Percentiles rank a stretch among this genome's conserved stretches.
These are phyloP conservation scores for Echites panduratus DNA, from an alignment of 257 asterid species.

Conservation along the genomic window DNA sequence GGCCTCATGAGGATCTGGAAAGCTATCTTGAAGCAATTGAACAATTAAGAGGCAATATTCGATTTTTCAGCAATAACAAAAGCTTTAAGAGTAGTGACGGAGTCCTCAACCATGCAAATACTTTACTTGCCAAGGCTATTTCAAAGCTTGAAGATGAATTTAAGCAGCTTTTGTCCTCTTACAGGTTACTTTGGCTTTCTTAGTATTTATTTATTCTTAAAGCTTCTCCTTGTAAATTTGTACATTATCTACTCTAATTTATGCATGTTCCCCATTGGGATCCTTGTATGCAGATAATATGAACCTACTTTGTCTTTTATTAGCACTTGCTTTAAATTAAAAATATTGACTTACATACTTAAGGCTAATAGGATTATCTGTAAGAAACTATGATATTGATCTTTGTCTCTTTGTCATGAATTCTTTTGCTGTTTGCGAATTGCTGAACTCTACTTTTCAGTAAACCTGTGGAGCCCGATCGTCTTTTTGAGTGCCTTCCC, in stretches of 20 bases:
- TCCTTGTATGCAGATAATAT: background rate
- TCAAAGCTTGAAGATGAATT: conserved; percentile 96
- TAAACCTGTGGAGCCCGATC: conserved; percentile 98
- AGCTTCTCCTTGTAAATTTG: background rate
- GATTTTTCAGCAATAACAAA: conserved; percentile 84
- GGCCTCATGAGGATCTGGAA: conserved; percentile 96
- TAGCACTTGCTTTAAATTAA: background rate
- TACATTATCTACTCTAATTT: background rate
- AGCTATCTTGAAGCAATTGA: conserved; percentile 94
- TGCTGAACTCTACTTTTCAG: conserved; percentile 35
- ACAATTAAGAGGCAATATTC: conserved; percentile 75
- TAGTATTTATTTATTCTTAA: background rate
- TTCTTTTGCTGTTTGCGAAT: background rate
- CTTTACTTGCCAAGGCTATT: conserved; percentile 85
- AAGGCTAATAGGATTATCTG: background rate
- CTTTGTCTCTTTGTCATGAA: background rate
- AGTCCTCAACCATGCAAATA: conserved; percentile 77
- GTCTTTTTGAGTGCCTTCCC: conserved; percentile 98
- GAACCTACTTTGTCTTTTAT: background rate
- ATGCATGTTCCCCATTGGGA: background rate
- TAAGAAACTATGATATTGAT: background rate
- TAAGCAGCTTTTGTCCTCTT: conserved; percentile 67
- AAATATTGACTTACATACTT: background rate
- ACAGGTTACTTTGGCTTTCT: conserved; percentile 47
- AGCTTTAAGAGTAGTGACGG: conserved; percentile 98